phyloP scores from a whole-genome alignment of 768 basidiomycete genomes.

The Asterophora parasitica region DNA sequence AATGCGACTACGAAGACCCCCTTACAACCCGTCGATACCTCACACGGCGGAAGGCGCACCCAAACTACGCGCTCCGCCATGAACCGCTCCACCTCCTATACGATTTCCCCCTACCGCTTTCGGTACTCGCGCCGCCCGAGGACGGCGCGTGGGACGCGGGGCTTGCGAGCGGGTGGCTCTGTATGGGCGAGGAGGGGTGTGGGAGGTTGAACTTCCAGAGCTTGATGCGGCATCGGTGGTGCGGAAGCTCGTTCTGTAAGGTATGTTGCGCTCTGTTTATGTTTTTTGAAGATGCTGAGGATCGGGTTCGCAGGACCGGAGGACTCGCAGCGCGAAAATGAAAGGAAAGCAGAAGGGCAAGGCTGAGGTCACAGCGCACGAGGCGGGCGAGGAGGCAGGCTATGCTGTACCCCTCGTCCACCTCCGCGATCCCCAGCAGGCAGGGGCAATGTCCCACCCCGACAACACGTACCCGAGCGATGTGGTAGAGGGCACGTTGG shows the following conservation, averaged over 20 bases:
- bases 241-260: conserved; percentile 35
- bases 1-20: neutral
- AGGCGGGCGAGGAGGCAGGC: conserved; percentile 8
- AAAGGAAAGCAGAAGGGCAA: neutral
- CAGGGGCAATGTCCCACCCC: conserved; percentile 26
- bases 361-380: neutral
- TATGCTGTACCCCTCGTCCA: conserved; percentile 24
- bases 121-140: conserved; percentile 26
- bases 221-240: conserved; percentile 43
- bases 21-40: conserved; percentile 23
- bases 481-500: conserved; percentile 10
- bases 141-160: conserved; percentile 24
- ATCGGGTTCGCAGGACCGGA: neutral
- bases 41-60: conserved; percentile 15
- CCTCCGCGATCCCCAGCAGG: conserved; percentile 33
- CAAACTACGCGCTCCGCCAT: conserved; percentile 10
- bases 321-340: neutral
- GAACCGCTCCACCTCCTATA: conserved; percentile 1
- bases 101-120: conserved; percentile 14
- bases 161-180: conserved; percentile 47
- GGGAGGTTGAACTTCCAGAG: conserved; percentile 45
- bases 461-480: conserved; percentile 23
- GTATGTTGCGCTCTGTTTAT: conserved; percentile 20
- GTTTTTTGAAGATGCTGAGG: no score
- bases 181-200: conserved; percentile 26